Base-by-base conservation (phyloP, 2,329 filamentous ascomycete genomes). In the Falciphora oryzae region DNA sequence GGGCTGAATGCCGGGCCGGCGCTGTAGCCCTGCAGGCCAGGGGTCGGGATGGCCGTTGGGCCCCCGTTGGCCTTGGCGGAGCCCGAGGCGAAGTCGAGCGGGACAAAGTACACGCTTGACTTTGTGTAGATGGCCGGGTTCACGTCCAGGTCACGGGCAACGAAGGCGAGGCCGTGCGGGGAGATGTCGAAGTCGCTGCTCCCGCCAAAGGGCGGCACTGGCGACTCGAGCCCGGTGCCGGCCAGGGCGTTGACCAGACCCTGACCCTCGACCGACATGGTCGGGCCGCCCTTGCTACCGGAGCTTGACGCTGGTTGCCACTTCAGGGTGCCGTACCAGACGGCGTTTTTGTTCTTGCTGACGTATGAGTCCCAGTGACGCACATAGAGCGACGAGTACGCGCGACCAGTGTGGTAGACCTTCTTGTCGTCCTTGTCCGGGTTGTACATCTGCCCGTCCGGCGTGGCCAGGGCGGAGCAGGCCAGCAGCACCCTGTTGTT, bases 331-430 rank as follows among this genome's bases (percentile, higher is more conserved):
- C 88, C 88, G 35, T 91, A 90, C 82, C 89, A 95, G 32, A 97
- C 81, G 2, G 89, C 84, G 70, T 88, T 89, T 67, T 83, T 86
- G 70, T 91, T 88, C 59, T 87, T 83, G 0, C 84, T 86, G 31
- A 87, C 80, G 77, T 89, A 96, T n/a, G 83, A 76, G 73, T 96
- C 91, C 92, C 92, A 96, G 71, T 96, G 91, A 18, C 92, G 85
- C 32, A 91, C 90, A 71, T 91, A 95, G 31, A 93, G 84, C 61
- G 84, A 85, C 27, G 85, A 86, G 75, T 95, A 95, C 28, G 92
- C 83, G 70, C 85, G 88, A 32, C 86, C 92, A 4, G 85, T 84
- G 29, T 81, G 76, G 2, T 84, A 79, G 71, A 87, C 85, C 67
- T 84, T 78, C 53, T 84, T 53, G 16, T 66, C 62, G 35, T 66